Percentiles rank a stretch among this genome's conserved stretches.
Conservation (phyloP, 352 stramenopile genomes). For the Phytophthora capsici region DNA sequence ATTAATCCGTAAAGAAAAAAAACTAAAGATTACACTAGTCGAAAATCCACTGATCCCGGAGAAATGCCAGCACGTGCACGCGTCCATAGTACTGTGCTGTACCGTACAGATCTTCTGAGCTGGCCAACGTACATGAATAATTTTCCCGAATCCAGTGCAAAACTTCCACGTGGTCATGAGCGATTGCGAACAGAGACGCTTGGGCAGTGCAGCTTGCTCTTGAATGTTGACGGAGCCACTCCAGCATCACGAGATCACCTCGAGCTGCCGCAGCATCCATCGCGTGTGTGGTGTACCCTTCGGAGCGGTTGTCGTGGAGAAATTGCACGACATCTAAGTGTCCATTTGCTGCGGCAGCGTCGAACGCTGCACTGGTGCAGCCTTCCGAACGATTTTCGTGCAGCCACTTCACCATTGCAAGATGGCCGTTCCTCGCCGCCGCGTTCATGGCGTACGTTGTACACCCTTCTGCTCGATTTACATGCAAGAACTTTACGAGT, state of each 20-base stretch:
- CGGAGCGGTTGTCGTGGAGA: slow-evolving; percentile 24
- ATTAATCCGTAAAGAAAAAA: slow-evolving; percentile 14
- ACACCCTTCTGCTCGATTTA: slow-evolving; percentile 29
- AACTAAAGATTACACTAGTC: background rate
- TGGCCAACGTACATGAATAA: slow-evolving; percentile 11
- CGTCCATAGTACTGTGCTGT: slow-evolving; percentile 30
- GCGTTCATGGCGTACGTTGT: slow-evolving; percentile 49
- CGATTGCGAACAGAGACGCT: slow-evolving; percentile 27
- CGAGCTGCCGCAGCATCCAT: slow-evolving; percentile 21
- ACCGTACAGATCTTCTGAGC: slow-evolving; percentile 9
- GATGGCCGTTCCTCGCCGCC: slow-evolving; percentile 57
- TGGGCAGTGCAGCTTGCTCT: slow-evolving; percentile 11
- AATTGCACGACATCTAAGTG: slow-evolving; percentile 33
- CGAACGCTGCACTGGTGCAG: slow-evolving; percentile 24
- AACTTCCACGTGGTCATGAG: slow-evolving; percentile 34
- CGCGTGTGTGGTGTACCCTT: slow-evolving; percentile 22
- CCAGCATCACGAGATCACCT: slow-evolving; percentile 25
- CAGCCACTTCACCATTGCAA: slow-evolving; percentile 60
- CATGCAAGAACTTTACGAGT: slow-evolving; percentile 34
- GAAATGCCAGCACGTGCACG: slow-evolving; percentile 25
- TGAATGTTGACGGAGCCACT: slow-evolving; percentile 26
- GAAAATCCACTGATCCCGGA: slow-evolving; percentile 17
- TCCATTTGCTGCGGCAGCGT: slow-evolving; percentile 27
- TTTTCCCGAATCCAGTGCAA: slow-evolving; percentile 31
- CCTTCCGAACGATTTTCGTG: slow-evolving; percentile 37